phyloP scores from a whole-genome alignment of 2,329 filamentous ascomycete genomes.

The Daldinia sp. region DNA sequence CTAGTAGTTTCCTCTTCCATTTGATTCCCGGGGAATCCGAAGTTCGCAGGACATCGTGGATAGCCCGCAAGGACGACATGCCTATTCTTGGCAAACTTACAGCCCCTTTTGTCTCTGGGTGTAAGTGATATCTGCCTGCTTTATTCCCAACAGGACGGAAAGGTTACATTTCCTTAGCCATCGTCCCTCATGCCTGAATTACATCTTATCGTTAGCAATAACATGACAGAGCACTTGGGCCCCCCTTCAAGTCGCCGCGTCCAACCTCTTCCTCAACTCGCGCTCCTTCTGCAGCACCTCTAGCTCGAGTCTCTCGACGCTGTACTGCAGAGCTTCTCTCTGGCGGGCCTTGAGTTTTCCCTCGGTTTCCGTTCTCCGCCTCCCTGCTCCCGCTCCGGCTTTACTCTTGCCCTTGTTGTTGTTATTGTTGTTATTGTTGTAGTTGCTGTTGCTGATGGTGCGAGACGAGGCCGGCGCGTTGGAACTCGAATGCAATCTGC shows the following conservation, averaged over 20 bases:
- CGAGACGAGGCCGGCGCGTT: slow-evolving; percentile 34
- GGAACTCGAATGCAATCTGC: slow-evolving; percentile 58
- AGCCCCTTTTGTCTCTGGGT: too few relatives aligned
- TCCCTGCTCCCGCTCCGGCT: slow-evolving; percentile 54
- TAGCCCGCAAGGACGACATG: too few relatives aligned
- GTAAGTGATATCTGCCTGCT: too few relatives aligned
- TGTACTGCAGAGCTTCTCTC: slow-evolving; percentile 87
- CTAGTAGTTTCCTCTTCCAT: too few relatives aligned
- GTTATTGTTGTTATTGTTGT: slow-evolving; percentile 7
- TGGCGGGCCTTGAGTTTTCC: slow-evolving; percentile 69
- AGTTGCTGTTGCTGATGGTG: background rate
- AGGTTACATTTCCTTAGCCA: too few relatives aligned
- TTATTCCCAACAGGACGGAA: too few relatives aligned
- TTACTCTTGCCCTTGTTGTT: background rate
- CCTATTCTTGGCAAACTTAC: too few relatives aligned
- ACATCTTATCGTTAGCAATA: too few relatives aligned
- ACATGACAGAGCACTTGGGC: too few relatives aligned
- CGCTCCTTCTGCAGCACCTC: slow-evolving; percentile 83
- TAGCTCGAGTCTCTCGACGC: slow-evolving; percentile 85
- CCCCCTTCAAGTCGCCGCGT: slow-evolving; percentile 50
- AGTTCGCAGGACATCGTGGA: too few relatives aligned
- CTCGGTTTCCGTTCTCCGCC: slow-evolving; percentile 45
- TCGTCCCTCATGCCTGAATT: too few relatives aligned
- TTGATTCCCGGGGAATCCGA: too few relatives aligned
- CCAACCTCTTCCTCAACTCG: slow-evolving; percentile 66